phyloP scores from a whole-genome alignment of 2,329 filamentous ascomycete genomes.

The Xylariaceae sp. region DNA sequence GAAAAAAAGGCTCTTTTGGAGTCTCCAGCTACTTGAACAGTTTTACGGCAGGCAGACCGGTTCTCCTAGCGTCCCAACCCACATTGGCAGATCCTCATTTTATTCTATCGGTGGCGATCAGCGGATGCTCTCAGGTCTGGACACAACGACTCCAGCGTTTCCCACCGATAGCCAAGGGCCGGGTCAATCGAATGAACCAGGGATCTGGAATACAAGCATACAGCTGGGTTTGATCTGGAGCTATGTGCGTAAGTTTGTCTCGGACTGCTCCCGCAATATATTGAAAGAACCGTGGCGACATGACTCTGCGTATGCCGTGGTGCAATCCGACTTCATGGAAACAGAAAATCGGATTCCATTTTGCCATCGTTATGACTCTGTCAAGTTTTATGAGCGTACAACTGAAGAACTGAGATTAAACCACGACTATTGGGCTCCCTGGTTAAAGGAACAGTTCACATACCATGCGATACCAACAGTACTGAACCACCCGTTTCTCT shows the following conservation, averaged over 20 bases:
- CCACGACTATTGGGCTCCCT: slow-evolving; percentile 16
- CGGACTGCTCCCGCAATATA: slow-evolving; percentile 16
- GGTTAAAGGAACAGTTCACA: slow-evolving; percentile 17
- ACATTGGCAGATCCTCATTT: slow-evolving; percentile 10
- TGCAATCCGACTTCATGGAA: slow-evolving; percentile 19
- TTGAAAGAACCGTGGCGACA: slow-evolving; percentile 17
- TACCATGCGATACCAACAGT: slow-evolving; percentile 19
- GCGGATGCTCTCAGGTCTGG: slow-evolving; percentile 8
- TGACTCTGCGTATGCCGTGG: slow-evolving; percentile 17
- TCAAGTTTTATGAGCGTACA: slow-evolving; percentile 18
- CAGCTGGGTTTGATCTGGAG: slow-evolving; percentile 18
- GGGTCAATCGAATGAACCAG: slow-evolving; percentile 11
- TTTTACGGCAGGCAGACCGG: slow-evolving; percentile 18
- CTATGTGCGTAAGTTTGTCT: slow-evolving; percentile 17
- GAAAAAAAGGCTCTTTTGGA: slow-evolving; percentile 17
- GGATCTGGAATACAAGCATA: slow-evolving; percentile 16
- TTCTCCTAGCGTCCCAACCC: slow-evolving; percentile 6
- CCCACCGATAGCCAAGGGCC: slow-evolving; percentile 10
- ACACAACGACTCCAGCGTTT: slow-evolving; percentile 11
- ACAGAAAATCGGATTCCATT: slow-evolving; percentile 19
- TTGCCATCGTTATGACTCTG: slow-evolving; percentile 18
- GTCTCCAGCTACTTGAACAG: slow-evolving; percentile 16
- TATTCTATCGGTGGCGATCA: slow-evolving; percentile 8
- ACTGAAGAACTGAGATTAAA: slow-evolving; percentile 14
- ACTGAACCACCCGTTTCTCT: slow-evolving; percentile 18